These are phyloP conservation scores for Beta vulgaris DNA, from an alignment of 148 eudicot genomes.

Conservation along the genomic window DNA sequence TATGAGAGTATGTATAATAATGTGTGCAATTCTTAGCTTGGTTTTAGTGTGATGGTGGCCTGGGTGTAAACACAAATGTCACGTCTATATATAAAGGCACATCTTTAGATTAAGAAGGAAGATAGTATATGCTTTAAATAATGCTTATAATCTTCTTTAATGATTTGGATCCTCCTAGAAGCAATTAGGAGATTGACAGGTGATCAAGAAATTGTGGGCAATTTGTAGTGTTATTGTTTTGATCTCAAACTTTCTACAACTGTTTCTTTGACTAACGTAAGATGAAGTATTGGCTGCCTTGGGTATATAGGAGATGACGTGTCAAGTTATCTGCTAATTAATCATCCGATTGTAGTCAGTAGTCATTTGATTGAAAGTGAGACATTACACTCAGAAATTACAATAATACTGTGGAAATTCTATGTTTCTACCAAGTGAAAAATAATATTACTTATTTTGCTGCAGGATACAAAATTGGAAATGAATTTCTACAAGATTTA, in stretches of 20 bases:
- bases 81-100: conserved; percentile 5
- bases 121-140: not conserved
- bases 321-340: conserved; percentile 1
- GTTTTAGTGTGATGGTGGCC: not conserved
- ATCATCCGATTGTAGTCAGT: no score
- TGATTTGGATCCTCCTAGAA: conserved; percentile 15
- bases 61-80: not conserved
- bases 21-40: not conserved
- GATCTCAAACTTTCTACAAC: not conserved
- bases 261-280: not conserved
- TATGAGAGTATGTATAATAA: not conserved
- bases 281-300: not conserved
- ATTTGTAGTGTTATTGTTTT: not conserved
- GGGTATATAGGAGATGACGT: not conserved
- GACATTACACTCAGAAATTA: no score
- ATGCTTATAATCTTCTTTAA: not conserved
- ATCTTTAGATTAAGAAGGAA: not conserved
- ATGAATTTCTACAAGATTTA: no score
- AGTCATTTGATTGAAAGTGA: no score
- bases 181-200: conserved; percentile 14
- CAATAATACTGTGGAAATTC: no score
- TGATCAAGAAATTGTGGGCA: not conserved
- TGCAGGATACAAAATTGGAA: no score
- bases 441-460: no score
- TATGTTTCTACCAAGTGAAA: no score